These are phyloP conservation scores for Sclerotinia minor DNA, from an alignment of 2,329 filamentous ascomycete genomes.

Conservation along the genomic window DNA sequence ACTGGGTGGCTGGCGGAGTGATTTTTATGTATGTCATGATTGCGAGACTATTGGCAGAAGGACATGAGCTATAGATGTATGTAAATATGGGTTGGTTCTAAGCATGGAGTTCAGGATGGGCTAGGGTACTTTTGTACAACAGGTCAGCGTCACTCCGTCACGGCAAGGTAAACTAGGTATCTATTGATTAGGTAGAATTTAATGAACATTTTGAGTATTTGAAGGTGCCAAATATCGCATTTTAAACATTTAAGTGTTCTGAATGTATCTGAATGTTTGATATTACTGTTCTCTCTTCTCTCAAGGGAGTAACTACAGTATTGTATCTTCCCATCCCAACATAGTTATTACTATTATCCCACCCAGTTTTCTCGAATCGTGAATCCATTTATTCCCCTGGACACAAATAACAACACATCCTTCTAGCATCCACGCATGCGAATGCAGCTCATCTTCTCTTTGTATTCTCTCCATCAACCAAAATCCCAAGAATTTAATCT, in stretches of 20 bases:
- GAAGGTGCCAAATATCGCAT: not conserved
- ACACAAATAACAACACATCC: not conserved
- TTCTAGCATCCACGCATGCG: not conserved
- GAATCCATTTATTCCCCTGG: not conserved
- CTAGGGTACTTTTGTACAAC: constrained; percentile 12
- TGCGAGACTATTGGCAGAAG: constrained; percentile 62
- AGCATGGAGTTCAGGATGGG: constrained; percentile 20
- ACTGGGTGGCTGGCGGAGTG: constrained; percentile 66
- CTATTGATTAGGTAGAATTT: not conserved
- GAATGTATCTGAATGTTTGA: too few relatives aligned
- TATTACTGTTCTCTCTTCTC: constrained; percentile 15
- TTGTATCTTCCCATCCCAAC: not conserved
- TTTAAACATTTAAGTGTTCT: not conserved
- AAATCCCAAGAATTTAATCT: not conserved
- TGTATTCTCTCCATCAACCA: not conserved
- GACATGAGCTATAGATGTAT: constrained; percentile 22
- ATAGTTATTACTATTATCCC: not conserved
- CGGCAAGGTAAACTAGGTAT: not conserved
- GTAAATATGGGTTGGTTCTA: not conserved
- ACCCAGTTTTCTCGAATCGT: too few relatives aligned
- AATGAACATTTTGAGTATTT: not conserved
- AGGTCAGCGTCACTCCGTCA: not conserved
- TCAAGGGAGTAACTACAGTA: not conserved
- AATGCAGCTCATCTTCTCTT: constrained; percentile 1
- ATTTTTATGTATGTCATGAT: constrained; percentile 84